Percentiles rank a stretch among this genome's conserved stretches.
phyloP scores from a whole-genome alignment of 108 stramenopile species.

The Conticribra guillardii region DNA sequence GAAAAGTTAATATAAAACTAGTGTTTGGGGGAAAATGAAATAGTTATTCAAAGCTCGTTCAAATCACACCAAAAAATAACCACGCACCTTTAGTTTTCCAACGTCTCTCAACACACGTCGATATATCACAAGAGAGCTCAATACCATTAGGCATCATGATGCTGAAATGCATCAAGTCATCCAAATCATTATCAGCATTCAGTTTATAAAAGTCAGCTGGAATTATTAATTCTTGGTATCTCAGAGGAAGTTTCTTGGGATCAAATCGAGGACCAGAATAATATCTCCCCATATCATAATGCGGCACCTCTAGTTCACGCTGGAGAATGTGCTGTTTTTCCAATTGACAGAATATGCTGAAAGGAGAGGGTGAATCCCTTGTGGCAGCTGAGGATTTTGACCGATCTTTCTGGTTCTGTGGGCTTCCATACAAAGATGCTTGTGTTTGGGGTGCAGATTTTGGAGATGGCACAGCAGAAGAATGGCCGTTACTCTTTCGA shows the following conservation, averaged over 20 bases:
- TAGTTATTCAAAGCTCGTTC: too few relatives aligned
- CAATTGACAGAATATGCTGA: background rate
- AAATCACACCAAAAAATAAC: too few relatives aligned
- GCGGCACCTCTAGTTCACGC: background rate
- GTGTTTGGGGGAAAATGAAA: too few relatives aligned
- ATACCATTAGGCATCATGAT: background rate
- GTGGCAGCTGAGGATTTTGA: background rate
- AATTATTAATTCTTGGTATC: background rate
- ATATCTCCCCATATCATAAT: background rate
- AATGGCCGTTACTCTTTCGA: too few relatives aligned
- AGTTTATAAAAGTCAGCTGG: background rate
- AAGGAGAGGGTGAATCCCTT: background rate
- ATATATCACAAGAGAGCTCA: background rate
- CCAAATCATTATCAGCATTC: background rate
- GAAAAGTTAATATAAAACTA: too few relatives aligned
- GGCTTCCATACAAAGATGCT: too few relatives aligned
- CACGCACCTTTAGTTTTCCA: background rate
- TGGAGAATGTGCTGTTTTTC: background rate
- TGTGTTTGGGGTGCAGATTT: too few relatives aligned
- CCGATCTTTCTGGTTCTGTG: background rate
- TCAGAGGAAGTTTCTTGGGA: background rate
- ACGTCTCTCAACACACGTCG: background rate
- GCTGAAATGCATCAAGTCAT: background rate
- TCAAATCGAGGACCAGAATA: background rate
- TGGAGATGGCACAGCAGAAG: too few relatives aligned